Evolutionary conservation across 345 rosid species (phyloP).

Genomic region (Psidium friedrichsthalianum): DNA sequence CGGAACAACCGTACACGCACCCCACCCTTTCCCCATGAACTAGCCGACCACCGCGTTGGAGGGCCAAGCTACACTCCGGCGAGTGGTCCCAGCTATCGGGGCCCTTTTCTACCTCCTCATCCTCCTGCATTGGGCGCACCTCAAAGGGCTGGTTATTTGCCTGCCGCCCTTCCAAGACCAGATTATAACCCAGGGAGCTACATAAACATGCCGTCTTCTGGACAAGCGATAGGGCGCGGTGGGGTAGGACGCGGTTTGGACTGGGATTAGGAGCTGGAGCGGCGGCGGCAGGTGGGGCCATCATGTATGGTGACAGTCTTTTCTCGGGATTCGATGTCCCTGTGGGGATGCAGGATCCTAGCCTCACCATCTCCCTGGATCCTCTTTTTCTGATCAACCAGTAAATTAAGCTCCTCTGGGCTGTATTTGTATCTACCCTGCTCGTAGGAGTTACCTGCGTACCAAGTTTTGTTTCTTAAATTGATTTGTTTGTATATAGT

Average conservation of each 20-base stretch:
- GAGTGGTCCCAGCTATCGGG: background rate
- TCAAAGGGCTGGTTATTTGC: background rate
- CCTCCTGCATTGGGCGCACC: background rate
- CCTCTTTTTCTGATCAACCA: slow-evolving; percentile 1
- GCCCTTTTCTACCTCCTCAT: background rate
- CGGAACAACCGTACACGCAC: background rate
- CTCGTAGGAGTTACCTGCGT: background rate
- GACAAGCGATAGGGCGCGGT: background rate
- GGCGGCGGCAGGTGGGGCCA: background rate
- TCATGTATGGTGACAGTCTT: background rate
- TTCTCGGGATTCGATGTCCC: background rate
- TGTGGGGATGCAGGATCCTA: slow-evolving; percentile 3
- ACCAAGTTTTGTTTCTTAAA: background rate
- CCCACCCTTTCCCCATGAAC: slow-evolving; percentile 9
- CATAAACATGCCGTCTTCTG: slow-evolving; percentile 5
- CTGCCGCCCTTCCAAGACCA: background rate
- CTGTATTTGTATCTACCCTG: background rate
- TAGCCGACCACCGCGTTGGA: slow-evolving; percentile 5
- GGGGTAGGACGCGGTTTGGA: background rate
- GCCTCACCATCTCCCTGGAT: background rate
- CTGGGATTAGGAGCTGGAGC: slow-evolving; percentile 6
- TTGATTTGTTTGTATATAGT: background rate
- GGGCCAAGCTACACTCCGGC: slow-evolving; percentile 20
- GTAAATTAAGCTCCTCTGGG: background rate
- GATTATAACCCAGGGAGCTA: background rate